Base-by-base conservation (phyloP, 305 asterid genomes). In the Ilex paraguariensis region DNA sequence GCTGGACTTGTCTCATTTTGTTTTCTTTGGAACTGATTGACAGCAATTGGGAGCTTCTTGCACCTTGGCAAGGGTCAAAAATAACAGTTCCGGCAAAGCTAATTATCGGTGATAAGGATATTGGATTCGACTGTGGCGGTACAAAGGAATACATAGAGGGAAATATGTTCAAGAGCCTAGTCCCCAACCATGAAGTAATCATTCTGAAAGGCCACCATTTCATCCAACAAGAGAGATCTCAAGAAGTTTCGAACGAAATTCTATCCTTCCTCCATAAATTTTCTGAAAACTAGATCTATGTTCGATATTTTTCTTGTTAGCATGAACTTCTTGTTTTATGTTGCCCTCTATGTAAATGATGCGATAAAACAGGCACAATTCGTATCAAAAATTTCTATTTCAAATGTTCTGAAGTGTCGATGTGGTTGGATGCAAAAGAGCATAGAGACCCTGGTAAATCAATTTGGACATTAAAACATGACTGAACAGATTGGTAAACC, bases 1-100 rank as follows among this genome's bases (percentile, higher is more conserved):
- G n/a, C 11, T 54, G 60, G 54, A 32, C 31, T 17, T 32, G 61
- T 28, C 54, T 36, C 9, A 36, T 36, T 8, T 36, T 36, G 9
- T 36, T 36, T 36, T 8, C 42, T 36, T 36, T 36, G 42, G 42
- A 33, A 51, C 14, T 39, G 57, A 52, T 21, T 71, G 17, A 30
- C 73, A 78, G 87, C 67, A 73, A 78, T 14, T 81, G 84, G 87
- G 79, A 81, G 70, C 75, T 81, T 7, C 67, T 81, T 15, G 87
- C 77, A 59, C 82, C 87, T 28, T 78, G 84, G 84, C 77, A 74
- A 62, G 84, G 84, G 33, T 69, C 80, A 4, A 67, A 71, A 61
- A 75, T 81, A 28, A 68, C 60, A 55, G 69, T 81, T 62, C 82
- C 82, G 2, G 79, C 82, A 15, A 81, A 81, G 66, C 50, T 81